Conservation (phyloP, 176 grass and related monocot species). For the Dactylis glomerata region DNA sequence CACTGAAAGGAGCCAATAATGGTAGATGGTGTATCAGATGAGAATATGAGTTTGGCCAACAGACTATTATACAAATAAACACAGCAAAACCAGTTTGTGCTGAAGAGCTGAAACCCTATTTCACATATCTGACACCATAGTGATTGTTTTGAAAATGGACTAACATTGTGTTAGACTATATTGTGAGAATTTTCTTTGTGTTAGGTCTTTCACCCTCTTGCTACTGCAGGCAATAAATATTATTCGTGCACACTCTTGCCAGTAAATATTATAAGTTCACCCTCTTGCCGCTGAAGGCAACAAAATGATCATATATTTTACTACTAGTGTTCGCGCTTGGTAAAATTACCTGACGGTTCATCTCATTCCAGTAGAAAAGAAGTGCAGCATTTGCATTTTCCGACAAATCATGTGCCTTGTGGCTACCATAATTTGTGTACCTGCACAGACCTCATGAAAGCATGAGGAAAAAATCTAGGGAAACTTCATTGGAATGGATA, state of each 20-base stretch:
- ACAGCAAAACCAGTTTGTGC: background rate
- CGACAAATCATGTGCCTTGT: slow-evolving; percentile 68
- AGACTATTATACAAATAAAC: background rate
- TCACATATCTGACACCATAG: background rate
- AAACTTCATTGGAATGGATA: background rate
- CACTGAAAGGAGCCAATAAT: background rate
- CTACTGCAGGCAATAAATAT: background rate
- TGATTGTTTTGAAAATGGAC: slow-evolving; percentile 1
- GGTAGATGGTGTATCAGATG: background rate
- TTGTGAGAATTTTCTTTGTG: background rate
- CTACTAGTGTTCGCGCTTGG: background rate
- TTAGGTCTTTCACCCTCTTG: background rate
- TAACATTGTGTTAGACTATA: background rate
- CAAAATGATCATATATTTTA: slow-evolving; percentile 1
- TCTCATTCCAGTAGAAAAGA: slow-evolving; percentile 92
- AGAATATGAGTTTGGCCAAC: slow-evolving; percentile 3
- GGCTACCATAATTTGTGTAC: slow-evolving; percentile 94
- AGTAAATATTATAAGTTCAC: background rate
- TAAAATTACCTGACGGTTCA: slow-evolving; percentile 76
- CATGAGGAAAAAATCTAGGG: background rate
- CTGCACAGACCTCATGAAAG: slow-evolving; percentile 33
- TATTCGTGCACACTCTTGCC: background rate
- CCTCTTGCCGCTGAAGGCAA: background rate
- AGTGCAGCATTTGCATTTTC: slow-evolving; percentile 80
- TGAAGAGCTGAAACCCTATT: background rate